phyloP scores from a whole-genome alignment of 306 rosid genomes.

The Bauhinia variegata region DNA sequence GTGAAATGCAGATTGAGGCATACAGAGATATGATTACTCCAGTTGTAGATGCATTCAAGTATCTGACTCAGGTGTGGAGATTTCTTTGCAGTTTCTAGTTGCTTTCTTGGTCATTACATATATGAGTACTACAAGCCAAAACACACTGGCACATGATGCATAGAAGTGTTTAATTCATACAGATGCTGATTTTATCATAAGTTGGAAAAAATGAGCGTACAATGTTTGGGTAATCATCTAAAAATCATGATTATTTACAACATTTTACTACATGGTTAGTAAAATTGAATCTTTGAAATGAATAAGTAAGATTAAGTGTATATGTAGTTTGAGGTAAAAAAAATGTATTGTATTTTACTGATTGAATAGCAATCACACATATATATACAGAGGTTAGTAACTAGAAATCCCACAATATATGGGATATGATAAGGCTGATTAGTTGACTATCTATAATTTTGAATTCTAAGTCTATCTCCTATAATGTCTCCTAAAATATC shows the following conservation, averaged over 20 bases:
- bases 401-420: too few species aligned
- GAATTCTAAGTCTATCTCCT: too few species aligned
- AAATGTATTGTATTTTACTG: too few species aligned
- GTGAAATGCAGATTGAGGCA: constrained; percentile 83
- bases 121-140: background rate
- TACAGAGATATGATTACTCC: constrained; percentile 99
- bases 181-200: constrained; percentile 5
- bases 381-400: too few species aligned
- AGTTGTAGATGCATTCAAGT: constrained; percentile 97
- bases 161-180: background rate
- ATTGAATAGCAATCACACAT: too few species aligned
- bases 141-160: background rate
- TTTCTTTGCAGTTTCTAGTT: constrained; percentile 14
- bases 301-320: background rate
- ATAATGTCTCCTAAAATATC: too few species aligned
- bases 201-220: background rate
- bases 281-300: background rate
- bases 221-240: background rate
- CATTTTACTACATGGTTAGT: background rate
- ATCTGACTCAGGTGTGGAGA: constrained; percentile 82
- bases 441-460: too few species aligned
- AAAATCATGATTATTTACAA: background rate
- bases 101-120: constrained; percentile 25
- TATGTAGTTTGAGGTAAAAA: too few species aligned
- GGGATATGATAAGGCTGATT: too few species aligned